Evolutionary conservation across 2,329 filamentous ascomycete species (phyloP).

Genomic region (Reticulascus tulasneorum): DNA sequence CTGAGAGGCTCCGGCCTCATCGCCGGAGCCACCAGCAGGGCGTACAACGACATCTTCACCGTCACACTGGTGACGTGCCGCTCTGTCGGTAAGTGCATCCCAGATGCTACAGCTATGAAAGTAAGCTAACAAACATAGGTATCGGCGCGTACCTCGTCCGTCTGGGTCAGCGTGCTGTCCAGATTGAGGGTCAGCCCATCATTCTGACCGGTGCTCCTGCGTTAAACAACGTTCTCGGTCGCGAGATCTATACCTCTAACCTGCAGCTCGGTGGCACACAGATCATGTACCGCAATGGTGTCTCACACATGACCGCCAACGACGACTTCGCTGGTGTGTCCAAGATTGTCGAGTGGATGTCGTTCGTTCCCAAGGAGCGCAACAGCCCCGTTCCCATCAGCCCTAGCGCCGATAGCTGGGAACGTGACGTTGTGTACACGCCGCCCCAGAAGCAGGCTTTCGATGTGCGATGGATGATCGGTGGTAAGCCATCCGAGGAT

Average conservation of each 20-base stretch:
- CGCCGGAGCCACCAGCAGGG: constrained; percentile 91
- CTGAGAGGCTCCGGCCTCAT: constrained; percentile 96
- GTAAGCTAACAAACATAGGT: constrained; percentile 46
- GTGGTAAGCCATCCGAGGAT: constrained; percentile 77
- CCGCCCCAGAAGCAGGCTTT: constrained; percentile 79
- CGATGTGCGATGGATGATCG: constrained; percentile 92
- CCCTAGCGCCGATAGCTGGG: constrained; percentile 81
- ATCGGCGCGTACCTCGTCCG: constrained; percentile 98
- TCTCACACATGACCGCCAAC: constrained; percentile 96
- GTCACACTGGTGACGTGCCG: constrained; percentile 96
- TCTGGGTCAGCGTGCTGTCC: constrained; percentile 95
- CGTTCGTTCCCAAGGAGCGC: constrained; percentile 94
- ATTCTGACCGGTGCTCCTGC: constrained; percentile 96
- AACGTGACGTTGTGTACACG: constrained; percentile 85
- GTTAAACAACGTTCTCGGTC: constrained; percentile 95
- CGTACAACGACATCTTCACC: constrained; percentile 99
- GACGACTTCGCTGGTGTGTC: constrained; percentile 98
- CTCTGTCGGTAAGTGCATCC: constrained; percentile 76
- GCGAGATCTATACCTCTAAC: constrained; percentile 98
- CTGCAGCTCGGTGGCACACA: constrained; percentile 99
- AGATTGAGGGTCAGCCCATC: constrained; percentile 98
- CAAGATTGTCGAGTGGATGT: constrained; percentile 98
- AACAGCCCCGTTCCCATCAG: constrained; percentile 89
- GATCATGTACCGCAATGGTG: constrained; percentile 99
- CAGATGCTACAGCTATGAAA: too few species aligned